Conservation (phyloP, 805 yeast genomes). For the Kregervanrija fluxuum region DNA sequence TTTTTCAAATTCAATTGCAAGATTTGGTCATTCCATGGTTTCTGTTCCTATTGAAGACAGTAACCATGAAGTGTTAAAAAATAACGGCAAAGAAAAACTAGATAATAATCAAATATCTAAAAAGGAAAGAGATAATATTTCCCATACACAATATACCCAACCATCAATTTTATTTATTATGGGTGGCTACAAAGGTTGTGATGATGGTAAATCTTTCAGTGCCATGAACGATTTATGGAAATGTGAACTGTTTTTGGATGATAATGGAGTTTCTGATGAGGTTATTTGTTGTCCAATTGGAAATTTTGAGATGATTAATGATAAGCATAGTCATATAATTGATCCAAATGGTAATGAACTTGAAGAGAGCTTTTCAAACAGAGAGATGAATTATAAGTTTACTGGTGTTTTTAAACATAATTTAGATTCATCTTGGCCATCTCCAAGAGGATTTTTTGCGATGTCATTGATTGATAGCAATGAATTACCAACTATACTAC, state of each 20-base stretch:
- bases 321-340: constrained; percentile 13
- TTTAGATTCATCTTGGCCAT: constrained; percentile 22
- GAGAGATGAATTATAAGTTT: constrained; percentile 8
- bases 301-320: constrained; percentile 17
- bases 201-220: constrained; percentile 21
- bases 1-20: constrained; percentile 22
- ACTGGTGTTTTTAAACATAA: constrained; percentile 20
- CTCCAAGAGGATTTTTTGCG: constrained; percentile 24
- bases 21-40: constrained; percentile 26
- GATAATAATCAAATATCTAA: not conserved
- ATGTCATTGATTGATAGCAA: constrained; percentile 16
- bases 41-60: constrained; percentile 25
- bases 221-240: constrained; percentile 30
- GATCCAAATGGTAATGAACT: constrained; percentile 14
- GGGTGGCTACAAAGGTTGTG: constrained; percentile 40
- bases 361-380: not conserved
- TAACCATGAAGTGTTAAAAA: constrained; percentile 7
- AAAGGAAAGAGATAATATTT: not conserved
- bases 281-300: constrained; percentile 26
- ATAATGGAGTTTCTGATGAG: constrained; percentile 24
- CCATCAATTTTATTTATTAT: constrained; percentile 34
- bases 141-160: constrained; percentile 1
- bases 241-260: constrained; percentile 28
- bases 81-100: not conserved
- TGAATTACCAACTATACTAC: constrained; percentile 1